A percentile compares a stretch with the other conserved stretches of the same genome.
phyloP scores from a whole-genome alignment of 768 basidiomycete genomes.

The Lanmaoa pseudosensibilis region DNA sequence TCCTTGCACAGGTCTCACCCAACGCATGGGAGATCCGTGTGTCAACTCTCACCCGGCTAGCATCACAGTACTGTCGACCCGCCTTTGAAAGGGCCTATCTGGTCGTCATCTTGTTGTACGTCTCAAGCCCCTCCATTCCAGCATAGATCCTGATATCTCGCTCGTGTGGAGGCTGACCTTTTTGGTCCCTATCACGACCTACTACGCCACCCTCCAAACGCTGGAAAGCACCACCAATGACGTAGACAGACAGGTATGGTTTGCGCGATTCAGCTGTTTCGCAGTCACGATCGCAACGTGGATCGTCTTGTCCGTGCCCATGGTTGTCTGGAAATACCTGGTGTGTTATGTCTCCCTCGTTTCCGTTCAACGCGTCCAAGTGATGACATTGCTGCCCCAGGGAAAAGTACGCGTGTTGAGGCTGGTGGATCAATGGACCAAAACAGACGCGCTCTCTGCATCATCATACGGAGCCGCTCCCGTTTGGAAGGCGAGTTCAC shows the following conservation, averaged over 20 bases:
- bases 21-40: conserved; percentile 47
- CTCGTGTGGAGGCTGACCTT: conserved; percentile 35
- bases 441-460: conserved; percentile 36
- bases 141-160: not conserved
- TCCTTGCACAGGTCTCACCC: conserved; percentile 36
- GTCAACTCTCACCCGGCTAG: conserved; percentile 36
- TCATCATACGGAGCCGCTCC: conserved; percentile 30
- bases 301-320: conserved; percentile 41
- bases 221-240: conserved; percentile 4
- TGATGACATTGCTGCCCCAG: conserved; percentile 24
- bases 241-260: conserved; percentile 25
- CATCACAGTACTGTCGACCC: conserved; percentile 44
- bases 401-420: conserved; percentile 41
- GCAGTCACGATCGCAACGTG: conserved; percentile 39
- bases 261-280: conserved; percentile 39
- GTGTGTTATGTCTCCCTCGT: conserved; percentile 36
- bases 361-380: not conserved
- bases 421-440: conserved; percentile 42
- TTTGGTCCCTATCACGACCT: conserved; percentile 40
- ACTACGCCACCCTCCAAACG: conserved; percentile 32
- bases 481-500: conserved; percentile 42
- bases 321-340: conserved; percentile 47
- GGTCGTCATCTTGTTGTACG: conserved; percentile 41
- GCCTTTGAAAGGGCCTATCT: conserved; percentile 46
- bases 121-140: not conserved